phyloP scores from a whole-genome alignment of 208 protist genomes.

The Zelonia costaricensis region DNA sequence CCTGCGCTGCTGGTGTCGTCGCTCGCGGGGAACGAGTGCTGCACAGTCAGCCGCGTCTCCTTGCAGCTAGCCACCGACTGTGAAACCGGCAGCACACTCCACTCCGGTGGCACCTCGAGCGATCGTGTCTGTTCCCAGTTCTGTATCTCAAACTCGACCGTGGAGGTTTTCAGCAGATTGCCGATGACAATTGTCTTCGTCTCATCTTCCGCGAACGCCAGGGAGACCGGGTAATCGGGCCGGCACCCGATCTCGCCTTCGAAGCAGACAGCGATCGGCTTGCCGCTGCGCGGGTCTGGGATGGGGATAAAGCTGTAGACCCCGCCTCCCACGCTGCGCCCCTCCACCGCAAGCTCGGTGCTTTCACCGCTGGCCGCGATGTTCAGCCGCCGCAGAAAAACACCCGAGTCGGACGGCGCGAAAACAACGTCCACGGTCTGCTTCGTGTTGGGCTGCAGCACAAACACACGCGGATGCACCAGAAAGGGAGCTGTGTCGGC shows the following conservation, averaged over 20 bases:
- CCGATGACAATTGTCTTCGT: constrained; percentile 26
- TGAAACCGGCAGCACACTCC: constrained; percentile 10
- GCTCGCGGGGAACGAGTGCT: neutral
- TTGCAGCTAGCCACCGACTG: constrained; percentile 11
- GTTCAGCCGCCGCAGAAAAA: constrained; percentile 17
- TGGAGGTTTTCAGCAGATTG: constrained; percentile 20
- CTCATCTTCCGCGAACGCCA: constrained; percentile 21
- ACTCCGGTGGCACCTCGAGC: constrained; percentile 6
- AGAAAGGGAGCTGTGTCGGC: constrained; percentile 14
- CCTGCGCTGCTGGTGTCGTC: neutral
- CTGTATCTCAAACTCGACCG: constrained; percentile 16
- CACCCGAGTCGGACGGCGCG: constrained; percentile 17
- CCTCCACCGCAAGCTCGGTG: constrained; percentile 19
- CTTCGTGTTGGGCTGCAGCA: constrained; percentile 20
- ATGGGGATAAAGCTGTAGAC: constrained; percentile 23
- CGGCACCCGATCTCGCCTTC: constrained; percentile 22
- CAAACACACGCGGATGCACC: constrained; percentile 26
- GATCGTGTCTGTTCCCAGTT: constrained; percentile 31
- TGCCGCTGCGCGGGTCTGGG: constrained; percentile 3
- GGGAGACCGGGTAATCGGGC: constrained; percentile 19
- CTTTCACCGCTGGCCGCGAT: constrained; percentile 25
- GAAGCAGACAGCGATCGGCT: constrained; percentile 16
- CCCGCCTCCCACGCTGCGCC: constrained; percentile 19
- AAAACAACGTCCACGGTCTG: constrained; percentile 24
- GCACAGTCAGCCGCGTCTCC: constrained; percentile 13